Evolutionary conservation across 73 alveolate genomes (phyloP).

Genomic region (Urostyla sp.): DNA sequence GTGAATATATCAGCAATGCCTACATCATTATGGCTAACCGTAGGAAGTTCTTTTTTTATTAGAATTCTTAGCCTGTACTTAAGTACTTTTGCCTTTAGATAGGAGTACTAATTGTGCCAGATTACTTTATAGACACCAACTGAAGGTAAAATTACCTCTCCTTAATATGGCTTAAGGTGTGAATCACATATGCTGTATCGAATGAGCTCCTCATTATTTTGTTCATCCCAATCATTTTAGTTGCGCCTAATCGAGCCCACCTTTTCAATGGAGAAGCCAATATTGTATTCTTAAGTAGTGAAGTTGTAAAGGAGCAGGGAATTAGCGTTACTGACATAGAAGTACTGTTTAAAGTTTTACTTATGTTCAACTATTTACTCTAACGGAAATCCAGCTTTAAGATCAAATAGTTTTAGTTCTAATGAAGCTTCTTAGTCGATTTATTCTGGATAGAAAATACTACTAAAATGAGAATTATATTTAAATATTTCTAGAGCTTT

Average conservation of each 20-base stretch:
- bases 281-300: conserved; percentile 58
- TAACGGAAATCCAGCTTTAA: conserved; percentile 51
- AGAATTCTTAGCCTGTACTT: conserved; percentile 44
- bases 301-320: conserved; percentile 49
- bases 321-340: conserved; percentile 24
- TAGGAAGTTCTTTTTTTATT: conserved; percentile 20
- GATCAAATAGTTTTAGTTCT: neutral
- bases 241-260: conserved; percentile 17
- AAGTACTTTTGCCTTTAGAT: conserved; percentile 47
- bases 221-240: conserved; percentile 36
- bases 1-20: conserved; percentile 19
- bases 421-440: conserved; percentile 38
- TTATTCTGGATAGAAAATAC: conserved; percentile 18
- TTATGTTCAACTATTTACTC: conserved; percentile 30
- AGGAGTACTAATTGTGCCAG: conserved; percentile 61
- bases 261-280: conserved; percentile 59
- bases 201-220: conserved; percentile 44
- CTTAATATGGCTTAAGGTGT: conserved; percentile 49
- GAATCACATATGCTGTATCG: conserved; percentile 57
- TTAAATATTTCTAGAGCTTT: conserved; percentile 40
- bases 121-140: conserved; percentile 47
- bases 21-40: neutral
- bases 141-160: neutral
- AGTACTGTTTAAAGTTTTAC: conserved; percentile 44
- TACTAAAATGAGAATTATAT: conserved; percentile 44